Percentiles rank a stretch among this genome's conserved stretches.
Evolutionary conservation across 2,329 filamentous ascomycete species (phyloP).

Genomic region (Trichoderma citrinoviride): DNA sequence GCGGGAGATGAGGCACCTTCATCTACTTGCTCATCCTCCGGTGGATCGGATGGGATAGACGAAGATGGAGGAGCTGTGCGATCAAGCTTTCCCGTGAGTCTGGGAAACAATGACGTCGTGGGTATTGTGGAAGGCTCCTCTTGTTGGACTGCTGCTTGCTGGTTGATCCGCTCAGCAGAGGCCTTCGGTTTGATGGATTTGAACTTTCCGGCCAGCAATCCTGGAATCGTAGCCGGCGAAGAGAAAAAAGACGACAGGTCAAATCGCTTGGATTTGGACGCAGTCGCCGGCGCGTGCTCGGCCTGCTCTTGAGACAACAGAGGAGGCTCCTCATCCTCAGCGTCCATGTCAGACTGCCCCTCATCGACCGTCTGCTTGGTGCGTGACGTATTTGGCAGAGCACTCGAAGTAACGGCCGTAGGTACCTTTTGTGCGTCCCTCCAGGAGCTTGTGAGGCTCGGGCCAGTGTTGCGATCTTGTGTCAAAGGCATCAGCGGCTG

Average conservation of each 20-base stretch:
- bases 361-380: constrained; percentile 16
- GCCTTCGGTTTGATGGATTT: constrained; percentile 29
- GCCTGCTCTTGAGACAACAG: constrained; percentile 38
- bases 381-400: constrained; percentile 23
- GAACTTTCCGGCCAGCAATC: constrained; percentile 34
- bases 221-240: constrained; percentile 47
- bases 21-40: background rate
- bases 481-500: constrained; percentile 30
- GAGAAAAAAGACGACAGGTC: constrained; percentile 58
- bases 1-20: constrained; percentile 27
- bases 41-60: constrained; percentile 27
- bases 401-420: background rate
- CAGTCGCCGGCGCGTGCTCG: constrained; percentile 26
- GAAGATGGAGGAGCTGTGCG: constrained; percentile 38
- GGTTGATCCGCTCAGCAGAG: constrained; percentile 22
- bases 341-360: constrained; percentile 16
- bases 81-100: constrained; percentile 33
- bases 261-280: constrained; percentile 37
- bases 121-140: constrained; percentile 28
- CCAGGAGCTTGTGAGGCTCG: constrained; percentile 42
- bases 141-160: background rate
- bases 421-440: constrained; percentile 22
- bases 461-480: constrained; percentile 29
- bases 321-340: constrained; percentile 45
- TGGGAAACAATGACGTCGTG: constrained; percentile 43